A percentile compares a stretch with the other conserved stretches of the same genome.
phyloP scores from a whole-genome alignment of 73 alveolate species.

The Paramecium sonneborni region DNA sequence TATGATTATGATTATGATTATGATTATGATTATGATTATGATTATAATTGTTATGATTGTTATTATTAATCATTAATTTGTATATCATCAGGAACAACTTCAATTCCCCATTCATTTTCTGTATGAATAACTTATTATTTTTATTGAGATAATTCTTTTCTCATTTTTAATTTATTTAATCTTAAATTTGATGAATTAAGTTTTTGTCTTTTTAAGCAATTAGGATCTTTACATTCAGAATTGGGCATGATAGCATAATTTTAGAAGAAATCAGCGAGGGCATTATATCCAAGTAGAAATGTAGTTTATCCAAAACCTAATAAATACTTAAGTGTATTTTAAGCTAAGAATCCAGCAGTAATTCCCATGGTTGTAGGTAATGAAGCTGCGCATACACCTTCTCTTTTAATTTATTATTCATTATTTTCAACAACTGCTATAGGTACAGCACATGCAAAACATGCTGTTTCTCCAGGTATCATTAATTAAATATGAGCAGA shows the following conservation, averaged over 20 bases:
- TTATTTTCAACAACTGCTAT: conserved; percentile 95
- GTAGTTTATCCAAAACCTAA: conserved; percentile 91
- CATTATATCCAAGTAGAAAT: conserved; percentile 89
- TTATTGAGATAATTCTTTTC: conserved; percentile 70
- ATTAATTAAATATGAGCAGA: conserved; percentile 94
- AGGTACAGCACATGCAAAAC: conserved; percentile 99
- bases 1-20: not conserved
- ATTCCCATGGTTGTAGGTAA: conserved; percentile 99
- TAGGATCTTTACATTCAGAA: conserved; percentile 86
- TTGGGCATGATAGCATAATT: conserved; percentile 87
- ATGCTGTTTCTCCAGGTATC: conserved; percentile 97
- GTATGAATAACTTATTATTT: conserved; percentile 32
- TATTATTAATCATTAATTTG: not conserved
- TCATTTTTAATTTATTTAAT: conserved; percentile 57
- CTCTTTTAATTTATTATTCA: conserved; percentile 95
- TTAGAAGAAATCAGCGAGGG: conserved; percentile 89
- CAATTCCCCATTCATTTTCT: conserved; percentile 83
- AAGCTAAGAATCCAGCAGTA: conserved; percentile 94
- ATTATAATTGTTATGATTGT: too few relatives aligned
- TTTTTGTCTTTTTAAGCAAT: conserved; percentile 82
- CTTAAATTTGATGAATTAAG: conserved; percentile 69
- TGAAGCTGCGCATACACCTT: conserved; percentile 99
- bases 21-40: not conserved
- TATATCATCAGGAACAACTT: conserved; percentile 69
- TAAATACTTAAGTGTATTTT: conserved; percentile 89